Evolutionary conservation across 805 yeast genomes (phyloP), one percentile per base, ranked within the genome.

Genomic region (Candida odintsovae): DNA sequence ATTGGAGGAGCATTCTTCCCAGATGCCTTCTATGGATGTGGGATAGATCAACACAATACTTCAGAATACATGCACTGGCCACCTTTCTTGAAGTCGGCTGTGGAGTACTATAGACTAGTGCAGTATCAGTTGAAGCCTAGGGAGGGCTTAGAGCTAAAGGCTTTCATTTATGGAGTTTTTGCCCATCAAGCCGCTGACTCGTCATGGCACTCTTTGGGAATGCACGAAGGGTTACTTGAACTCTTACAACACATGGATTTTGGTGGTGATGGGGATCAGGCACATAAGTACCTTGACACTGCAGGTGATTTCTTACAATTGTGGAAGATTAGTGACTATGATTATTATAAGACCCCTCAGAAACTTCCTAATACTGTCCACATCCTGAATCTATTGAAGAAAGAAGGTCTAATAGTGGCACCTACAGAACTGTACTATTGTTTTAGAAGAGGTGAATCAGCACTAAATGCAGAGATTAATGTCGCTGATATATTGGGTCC

Each of bases 51-150:
- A 3, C 36, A 33, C 20, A 70, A 72, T 11, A 72, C 73, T 3
- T 83, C 86, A 4, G 90, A 83, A 59, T 74, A 67, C 25, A 69
- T 82, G 0, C 89, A 83, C 57, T 83, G 90, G 89, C 87, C 88
- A 0, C 82, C 82, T 1, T 82, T 82, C 55, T 53, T 82, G 13
- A 60, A 66, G 5, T 60, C 62, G 3, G 78, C 82, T 0, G 73
- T 77, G 6, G 51, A 66, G 6, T 63, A 73, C 40, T 77, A 77
- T 61, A 19, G 37, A 13, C 3, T 11, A 10, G 28, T 6, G 59
- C 23, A 12, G 16, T 19, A 18, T 13, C 31, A 63, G 25, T 63
- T 66, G 23, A 42, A 49, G 29, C 38, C 55, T 10, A 48, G 43
- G 5, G 64, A 61, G 9, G 58, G 69, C 1, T 35, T 57, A 21